These are phyloP conservation scores for Dryadomyces quercus-mongolicae DNA, from an alignment of 2,329 filamentous ascomycete genomes.

Conservation along the genomic window DNA sequence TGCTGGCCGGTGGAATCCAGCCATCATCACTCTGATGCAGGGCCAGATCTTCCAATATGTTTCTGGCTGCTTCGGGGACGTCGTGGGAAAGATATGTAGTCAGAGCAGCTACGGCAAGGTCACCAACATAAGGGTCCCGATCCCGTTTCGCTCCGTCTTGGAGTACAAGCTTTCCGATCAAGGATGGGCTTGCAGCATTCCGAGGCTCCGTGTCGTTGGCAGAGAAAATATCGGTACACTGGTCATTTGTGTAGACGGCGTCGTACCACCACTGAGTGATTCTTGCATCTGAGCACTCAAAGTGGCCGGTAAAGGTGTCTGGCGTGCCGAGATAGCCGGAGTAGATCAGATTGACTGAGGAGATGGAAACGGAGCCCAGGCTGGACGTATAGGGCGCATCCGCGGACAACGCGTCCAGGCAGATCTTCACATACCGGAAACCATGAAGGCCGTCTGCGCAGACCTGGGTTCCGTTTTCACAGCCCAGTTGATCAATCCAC, in stretches of 20 bases:
- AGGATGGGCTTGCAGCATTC: conserved; percentile 26
- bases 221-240: conserved; percentile 32
- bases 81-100: conserved; percentile 36
- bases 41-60: conserved; percentile 36
- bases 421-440: conserved; percentile 38
- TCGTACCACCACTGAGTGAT: conserved; percentile 42
- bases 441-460: conserved; percentile 40
- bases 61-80: conserved; percentile 25
- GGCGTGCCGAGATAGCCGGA: conserved; percentile 33
- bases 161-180: conserved; percentile 33
- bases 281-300: conserved; percentile 36
- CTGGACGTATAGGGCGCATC: conserved; percentile 32
- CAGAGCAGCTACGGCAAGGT: conserved; percentile 34
- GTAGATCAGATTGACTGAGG: conserved; percentile 28
- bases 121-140: conserved; percentile 39
- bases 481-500: conserved; percentile 33
- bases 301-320: conserved; percentile 36
- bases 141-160: conserved; percentile 40
- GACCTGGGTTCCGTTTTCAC: conserved; percentile 27
- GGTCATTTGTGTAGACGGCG: conserved; percentile 38
- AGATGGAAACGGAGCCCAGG: conserved; percentile 29
- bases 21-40: conserved; percentile 36
- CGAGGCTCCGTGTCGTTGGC: conserved; percentile 37
- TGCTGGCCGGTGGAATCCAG: conserved; percentile 42
- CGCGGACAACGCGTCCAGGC: conserved; percentile 27